Percentiles rank a stretch among this genome's conserved stretches.
phyloP scores from a whole-genome alignment of 106 monocot species.

The Amphibolis antarctica region DNA sequence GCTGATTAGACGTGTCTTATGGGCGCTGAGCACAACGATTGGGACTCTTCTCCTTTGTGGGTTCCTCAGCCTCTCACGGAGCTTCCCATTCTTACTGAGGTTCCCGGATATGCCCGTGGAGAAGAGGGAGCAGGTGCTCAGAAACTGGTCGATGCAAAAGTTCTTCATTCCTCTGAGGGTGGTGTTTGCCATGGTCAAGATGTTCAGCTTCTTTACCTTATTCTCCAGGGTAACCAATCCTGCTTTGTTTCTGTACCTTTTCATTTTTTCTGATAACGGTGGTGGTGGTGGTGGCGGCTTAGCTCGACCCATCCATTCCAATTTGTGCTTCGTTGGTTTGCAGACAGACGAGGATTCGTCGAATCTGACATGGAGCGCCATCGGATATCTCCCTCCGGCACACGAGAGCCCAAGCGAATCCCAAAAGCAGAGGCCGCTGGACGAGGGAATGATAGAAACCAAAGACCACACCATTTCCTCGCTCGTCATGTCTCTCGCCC shows the following conservation, averaged over 20 bases:
- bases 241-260: background rate
- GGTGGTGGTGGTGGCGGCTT: too few species aligned
- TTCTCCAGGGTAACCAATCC: conserved; percentile 56
- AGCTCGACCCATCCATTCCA: too few species aligned
- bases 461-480: conserved; percentile 30
- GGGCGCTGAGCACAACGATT: conserved; percentile 53
- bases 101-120: conserved; percentile 42
- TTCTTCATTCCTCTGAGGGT: conserved; percentile 33
- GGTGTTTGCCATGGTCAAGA: conserved; percentile 49
- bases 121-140: conserved; percentile 57
- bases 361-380: conserved; percentile 45
- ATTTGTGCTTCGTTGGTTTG: conserved; percentile 1
- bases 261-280: background rate
- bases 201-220: conserved; percentile 41
- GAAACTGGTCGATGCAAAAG: conserved; percentile 52
- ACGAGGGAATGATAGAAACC: conserved; percentile 66
- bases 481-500: conserved; percentile 25
- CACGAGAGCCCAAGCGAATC: background rate
- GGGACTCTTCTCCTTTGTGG: conserved; percentile 80
- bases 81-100: conserved; percentile 61
- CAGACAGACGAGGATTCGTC: conserved; percentile 36
- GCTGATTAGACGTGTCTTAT: conserved; percentile 43
- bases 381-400: conserved; percentile 27
- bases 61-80: conserved; percentile 24
- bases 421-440: conserved; percentile 39